Evolutionary conservation across 1,139 yeast genomes (phyloP), one percentile per base, ranked within the genome.

Genomic region (Pichia sp.): DNA sequence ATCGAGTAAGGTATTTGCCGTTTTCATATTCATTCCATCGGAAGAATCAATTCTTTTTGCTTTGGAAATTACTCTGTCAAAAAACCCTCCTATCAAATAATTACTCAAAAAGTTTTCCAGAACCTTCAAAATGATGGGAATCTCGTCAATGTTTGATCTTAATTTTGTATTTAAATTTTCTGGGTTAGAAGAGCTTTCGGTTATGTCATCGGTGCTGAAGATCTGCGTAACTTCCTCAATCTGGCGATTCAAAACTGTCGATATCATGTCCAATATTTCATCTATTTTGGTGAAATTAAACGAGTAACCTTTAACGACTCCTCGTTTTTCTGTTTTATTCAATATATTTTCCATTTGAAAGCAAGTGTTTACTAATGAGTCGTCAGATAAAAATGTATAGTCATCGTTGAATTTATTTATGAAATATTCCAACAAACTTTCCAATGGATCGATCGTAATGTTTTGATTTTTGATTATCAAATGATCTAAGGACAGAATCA

Each of bases 361-460:
- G 35, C 49, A 45, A 33, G 42, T 40, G 33, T 52, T 48, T 16
- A 44, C 29, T 5, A 59, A 39, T 4, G 53, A 43, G 23, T 51
- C 53, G 4, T 53, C 41, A 35, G 53, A 49, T 32, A 61, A 40
- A 37, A 53, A 55, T 3, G 52, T 38, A 46, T 57, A 63, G 26
- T 53, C 55, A 1, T 61, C 63, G 28, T 60, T 47, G 51, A 57
- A 55, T 57, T 68, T 33, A 50, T 51, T 35, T 64, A 69, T 48
- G 67, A 70, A 52, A 63, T 69, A 55, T 67, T 69, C 61, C 67
- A 55, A 68, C 61, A 57, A 72, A 71, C 48, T 73, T 66, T 47
- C 81, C 65, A 45, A 68, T 54, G 51, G 70, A 67, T 56, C 72
- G 59, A 59, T 49, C 31, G 55, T 66, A 60, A 56, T 63, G 57